Evolutionary conservation across 352 stramenopile species (phyloP), one percentile per base, ranked within the genome.

Genomic region (Pythium scleroteichum): DNA sequence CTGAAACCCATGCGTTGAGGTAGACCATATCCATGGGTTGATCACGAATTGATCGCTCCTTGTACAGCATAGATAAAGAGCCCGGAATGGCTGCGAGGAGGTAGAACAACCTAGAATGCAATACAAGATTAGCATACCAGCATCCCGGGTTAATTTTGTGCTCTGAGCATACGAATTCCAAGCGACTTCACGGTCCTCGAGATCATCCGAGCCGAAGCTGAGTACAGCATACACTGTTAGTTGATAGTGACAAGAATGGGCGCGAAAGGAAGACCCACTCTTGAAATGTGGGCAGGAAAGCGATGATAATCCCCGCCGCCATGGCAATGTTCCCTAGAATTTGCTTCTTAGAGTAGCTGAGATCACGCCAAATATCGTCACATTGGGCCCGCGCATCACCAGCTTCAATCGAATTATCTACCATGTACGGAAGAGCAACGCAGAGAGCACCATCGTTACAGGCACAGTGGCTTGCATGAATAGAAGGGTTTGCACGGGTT

Each of bases 21-120:
- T 95, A 95, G 32, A 85, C 78, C 72, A 94, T 90, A 56, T 95
- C 82, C 78, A 95, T 90, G 27, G 87, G 87, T 48, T 92, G 83
- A 46, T 90, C 73, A 24, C 81, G 78, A 62, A 95, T 92, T 13
- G 79, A 64, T 10, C 74, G 80, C 54, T 95, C 87, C 50, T 95
- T 95, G 69, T 95, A 95, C 39, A 94, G 63, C 77, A 94, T 92
- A 12, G 85, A 94, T n/a, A 94, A 40, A 0, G 87, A 73, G 2
- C 82, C 85, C 9, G 85, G 87, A 13, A 96, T 64, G 8, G 85
- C 82, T 17, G 87, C 85, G 22, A 94, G 52, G 33, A 94, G 56
- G 53, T 92, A 96, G 57, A 94, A 79, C 2, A 96, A 42, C 33
- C 26, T 62, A 22, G n/a, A 51, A 19, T 41, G 13, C 29, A 53